Conservation (phyloP, 805 yeast species). For the Candida lessepsii region DNA sequence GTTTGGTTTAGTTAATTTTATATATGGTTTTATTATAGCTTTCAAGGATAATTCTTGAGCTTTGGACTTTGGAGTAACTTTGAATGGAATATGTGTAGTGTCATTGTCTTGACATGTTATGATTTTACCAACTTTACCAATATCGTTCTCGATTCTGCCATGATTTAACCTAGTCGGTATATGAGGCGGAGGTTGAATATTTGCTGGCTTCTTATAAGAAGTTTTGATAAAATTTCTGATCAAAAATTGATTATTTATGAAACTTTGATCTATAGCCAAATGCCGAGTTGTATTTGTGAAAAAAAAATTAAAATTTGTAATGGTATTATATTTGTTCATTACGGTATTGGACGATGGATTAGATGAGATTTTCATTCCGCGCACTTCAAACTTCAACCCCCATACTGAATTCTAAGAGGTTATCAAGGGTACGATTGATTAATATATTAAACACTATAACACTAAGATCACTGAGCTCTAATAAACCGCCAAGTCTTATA, state of each 20-base stretch:
- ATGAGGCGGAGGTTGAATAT: slow-evolving; percentile 15
- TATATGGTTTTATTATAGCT: slow-evolving; percentile 55
- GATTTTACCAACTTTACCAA: slow-evolving; percentile 37
- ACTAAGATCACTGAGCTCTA: background rate
- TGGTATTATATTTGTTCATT: slow-evolving; percentile 22
- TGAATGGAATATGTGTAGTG: slow-evolving; percentile 49
- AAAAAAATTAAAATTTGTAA: slow-evolving; percentile 34
- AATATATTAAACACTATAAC: background rate
- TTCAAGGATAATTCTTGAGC: slow-evolving; percentile 23
- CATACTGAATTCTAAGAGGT: no score
- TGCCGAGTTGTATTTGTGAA: slow-evolving; percentile 34
- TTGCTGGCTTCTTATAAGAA: slow-evolving; percentile 8
- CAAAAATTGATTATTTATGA: slow-evolving; percentile 32
- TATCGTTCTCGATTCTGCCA: background rate
- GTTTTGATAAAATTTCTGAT: slow-evolving; percentile 10
- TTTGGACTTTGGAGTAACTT: slow-evolving; percentile 42
- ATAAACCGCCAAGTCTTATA: background rate
- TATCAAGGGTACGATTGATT: no score
- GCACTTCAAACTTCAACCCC: background rate
- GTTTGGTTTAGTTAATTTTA: slow-evolving; percentile 87
- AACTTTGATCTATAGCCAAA: slow-evolving; percentile 30
- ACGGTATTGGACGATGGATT: slow-evolving; percentile 1
- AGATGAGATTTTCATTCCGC: slow-evolving; percentile 4
- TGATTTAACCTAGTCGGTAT: slow-evolving; percentile 14
- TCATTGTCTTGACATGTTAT: slow-evolving; percentile 45